Base-by-base conservation (phyloP, 2,329 filamentous ascomycete species). In the Lachnellula arida region DNA sequence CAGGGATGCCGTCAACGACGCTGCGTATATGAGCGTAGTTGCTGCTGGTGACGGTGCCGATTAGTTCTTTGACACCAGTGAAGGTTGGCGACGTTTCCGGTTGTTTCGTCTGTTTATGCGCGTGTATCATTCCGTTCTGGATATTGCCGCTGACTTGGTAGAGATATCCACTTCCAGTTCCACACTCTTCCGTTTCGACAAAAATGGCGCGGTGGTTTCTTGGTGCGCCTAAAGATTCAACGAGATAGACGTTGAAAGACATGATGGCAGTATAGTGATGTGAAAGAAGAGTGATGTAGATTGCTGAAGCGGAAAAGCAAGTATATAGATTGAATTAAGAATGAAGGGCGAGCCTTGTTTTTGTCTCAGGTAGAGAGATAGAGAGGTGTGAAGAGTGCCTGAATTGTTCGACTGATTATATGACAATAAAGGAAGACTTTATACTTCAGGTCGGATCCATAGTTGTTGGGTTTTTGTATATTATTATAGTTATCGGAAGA, bases 141-240 rank as follows among this genome's bases (percentile, higher is more conserved):
- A 58, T 58, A 25, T 55, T 43, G 14, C 56, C 47, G 11, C 28
- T 47, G 28, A 55, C 53, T 51, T 58, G 48, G 39, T 49, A 58
- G 15, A 58, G 34, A 52, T 51, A 51, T 14, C 56, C 53, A 28
- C 32, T 39, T 14, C 51, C 48, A 22, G 12, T 34, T 19, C 56
- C 56, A 2, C 32, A 17, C 34, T 52, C 48, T 35, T 52, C 17
- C 7, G 53, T 55, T 15, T 58, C 53, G 19, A 58, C 37, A 23
- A 58, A 58, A 28, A 55, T 51, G 15, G 4, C 46, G n/a, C n/a
- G 35, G 35, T 39, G n/a, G 5, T 39, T 39, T n/a, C 35, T 39
- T 2, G 15, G 35, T 4, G 4, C 4, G 9, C 35, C 35, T 2
- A 5, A 12, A n/a, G 2, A 39, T 5, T 12, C 35, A 39, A 39